Evolutionary conservation across 176 grass and related monocot species (phyloP).

Genomic region (Oryza coarctata): DNA sequence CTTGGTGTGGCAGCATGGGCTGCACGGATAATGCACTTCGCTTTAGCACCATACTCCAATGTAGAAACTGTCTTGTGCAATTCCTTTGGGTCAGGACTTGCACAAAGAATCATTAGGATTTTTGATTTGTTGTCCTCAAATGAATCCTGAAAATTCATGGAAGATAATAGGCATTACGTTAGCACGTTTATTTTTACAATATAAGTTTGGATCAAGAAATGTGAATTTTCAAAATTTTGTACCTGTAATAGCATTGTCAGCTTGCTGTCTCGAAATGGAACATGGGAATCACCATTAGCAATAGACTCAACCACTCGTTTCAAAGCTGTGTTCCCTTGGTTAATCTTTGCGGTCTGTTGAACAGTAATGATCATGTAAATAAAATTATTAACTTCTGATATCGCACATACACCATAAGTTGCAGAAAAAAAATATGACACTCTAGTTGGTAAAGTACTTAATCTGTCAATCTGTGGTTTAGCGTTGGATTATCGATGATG

Average conservation of each 20-base stretch:
- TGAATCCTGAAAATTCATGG: conserved; percentile 67
- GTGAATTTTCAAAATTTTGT: neutral
- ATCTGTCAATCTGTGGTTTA: neutral
- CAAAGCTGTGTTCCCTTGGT: conserved; percentile 84
- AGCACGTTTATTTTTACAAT: neutral
- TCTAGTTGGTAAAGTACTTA: neutral
- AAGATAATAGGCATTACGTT: neutral
- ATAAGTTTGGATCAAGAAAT: neutral
- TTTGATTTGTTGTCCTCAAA: conserved; percentile 94
- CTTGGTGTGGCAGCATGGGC: conserved; percentile 65
- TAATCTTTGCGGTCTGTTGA: conserved; percentile 85
- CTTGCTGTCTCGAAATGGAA: conserved; percentile 93
- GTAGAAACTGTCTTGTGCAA: conserved; percentile 92
- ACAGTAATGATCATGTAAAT: conserved; percentile 12
- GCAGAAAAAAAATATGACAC: neutral
- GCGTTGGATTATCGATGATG: neutral
- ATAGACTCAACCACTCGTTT: conserved; percentile 93
- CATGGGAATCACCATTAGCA: conserved; percentile 90
- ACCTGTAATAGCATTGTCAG: conserved; percentile 97
- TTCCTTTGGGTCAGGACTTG: conserved; percentile 88
- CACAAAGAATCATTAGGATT: conserved; percentile 98
- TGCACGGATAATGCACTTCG: conserved; percentile 85
- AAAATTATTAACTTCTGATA: neutral
- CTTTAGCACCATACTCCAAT: conserved; percentile 92
- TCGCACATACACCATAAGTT: neutral